These are phyloP conservation scores for Microsporum canis DNA, from an alignment of 2,329 filamentous ascomycete genomes.

Conservation along the genomic window DNA sequence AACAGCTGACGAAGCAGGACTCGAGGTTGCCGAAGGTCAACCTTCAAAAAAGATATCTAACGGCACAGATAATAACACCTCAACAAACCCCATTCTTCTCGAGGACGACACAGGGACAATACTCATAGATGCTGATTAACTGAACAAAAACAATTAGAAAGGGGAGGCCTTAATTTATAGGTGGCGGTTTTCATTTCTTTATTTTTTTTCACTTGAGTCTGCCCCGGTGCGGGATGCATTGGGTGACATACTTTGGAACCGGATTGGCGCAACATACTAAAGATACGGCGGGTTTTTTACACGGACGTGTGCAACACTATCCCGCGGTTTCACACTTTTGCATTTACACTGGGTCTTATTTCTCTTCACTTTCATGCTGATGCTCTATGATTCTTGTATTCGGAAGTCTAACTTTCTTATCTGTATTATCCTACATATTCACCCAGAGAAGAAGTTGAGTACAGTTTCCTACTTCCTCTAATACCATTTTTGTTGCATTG, in stretches of 20 bases:
- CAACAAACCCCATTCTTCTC: constrained; percentile 31
- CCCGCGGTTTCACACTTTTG: not conserved
- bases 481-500: not conserved
- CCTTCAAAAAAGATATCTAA: constrained; percentile 31
- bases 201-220: not conserved
- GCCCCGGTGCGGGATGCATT: not conserved
- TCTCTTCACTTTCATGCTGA: not conserved
- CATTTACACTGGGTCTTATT: constrained; percentile 2
- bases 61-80: constrained; percentile 32
- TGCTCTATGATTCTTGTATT: not conserved
- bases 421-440: not conserved
- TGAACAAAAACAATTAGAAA: not conserved
- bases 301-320: not conserved
- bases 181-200: not conserved
- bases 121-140: constrained; percentile 52
- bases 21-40: constrained; percentile 23
- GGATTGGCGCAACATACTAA: not conserved
- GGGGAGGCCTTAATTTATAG: not conserved
- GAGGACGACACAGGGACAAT: constrained; percentile 51
- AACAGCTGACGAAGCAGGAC: constrained; percentile 32
- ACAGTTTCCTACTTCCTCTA: not conserved
- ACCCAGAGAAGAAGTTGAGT: not conserved
- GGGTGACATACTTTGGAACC: not conserved
- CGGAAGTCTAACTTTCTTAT: not conserved
- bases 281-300: not conserved